Conservation (phyloP, 129 eudicot species). For the Solidago caesia region DNA sequence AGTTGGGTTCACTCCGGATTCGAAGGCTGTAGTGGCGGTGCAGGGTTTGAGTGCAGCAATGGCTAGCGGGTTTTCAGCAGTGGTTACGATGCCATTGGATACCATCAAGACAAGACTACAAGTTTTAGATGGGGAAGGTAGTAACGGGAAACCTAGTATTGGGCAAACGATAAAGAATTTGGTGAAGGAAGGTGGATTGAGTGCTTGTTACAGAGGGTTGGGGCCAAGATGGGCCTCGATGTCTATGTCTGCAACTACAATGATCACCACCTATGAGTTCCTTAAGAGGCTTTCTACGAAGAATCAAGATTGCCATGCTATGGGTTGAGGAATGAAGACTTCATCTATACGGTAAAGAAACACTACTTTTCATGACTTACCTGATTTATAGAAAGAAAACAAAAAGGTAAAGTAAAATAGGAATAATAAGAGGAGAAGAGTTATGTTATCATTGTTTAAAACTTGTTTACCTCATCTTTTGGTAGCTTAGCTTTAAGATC, state of each 20-base stretch:
- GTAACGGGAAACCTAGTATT: slow-evolving; percentile 44
- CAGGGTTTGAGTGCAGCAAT: slow-evolving; percentile 75
- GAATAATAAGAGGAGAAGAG: slow-evolving; percentile 22
- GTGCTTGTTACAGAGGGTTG: slow-evolving; percentile 89
- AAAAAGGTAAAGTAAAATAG: slow-evolving; percentile 15
- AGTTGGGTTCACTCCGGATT: slow-evolving; percentile 51
- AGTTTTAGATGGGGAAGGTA: slow-evolving; percentile 68
- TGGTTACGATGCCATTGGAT: slow-evolving; percentile 88
- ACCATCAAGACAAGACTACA: slow-evolving; percentile 84
- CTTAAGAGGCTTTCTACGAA: slow-evolving; percentile 75
- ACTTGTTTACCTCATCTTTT: slow-evolving; percentile 14
- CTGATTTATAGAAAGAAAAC: slow-evolving; percentile 4
- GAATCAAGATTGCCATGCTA: slow-evolving; percentile 41
- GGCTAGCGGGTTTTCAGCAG: slow-evolving; percentile 88
- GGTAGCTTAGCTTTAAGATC: slow-evolving; percentile 8
- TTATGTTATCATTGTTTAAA: slow-evolving; percentile 14
- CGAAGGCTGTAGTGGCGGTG: slow-evolving; percentile 58
- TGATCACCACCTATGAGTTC: slow-evolving; percentile 93
- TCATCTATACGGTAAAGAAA: slow-evolving; percentile 22
- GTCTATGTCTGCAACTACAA: slow-evolving; percentile 85
- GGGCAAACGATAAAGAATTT: slow-evolving; percentile 55
- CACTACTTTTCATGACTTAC: slow-evolving; percentile 21
- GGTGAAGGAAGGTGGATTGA: slow-evolving; percentile 80
- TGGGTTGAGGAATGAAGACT: slow-evolving; percentile 25
- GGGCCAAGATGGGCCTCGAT: slow-evolving; percentile 95